phyloP scores from a whole-genome alignment of 2,329 filamentous ascomycete species.

The Aspergillus sp. region DNA sequence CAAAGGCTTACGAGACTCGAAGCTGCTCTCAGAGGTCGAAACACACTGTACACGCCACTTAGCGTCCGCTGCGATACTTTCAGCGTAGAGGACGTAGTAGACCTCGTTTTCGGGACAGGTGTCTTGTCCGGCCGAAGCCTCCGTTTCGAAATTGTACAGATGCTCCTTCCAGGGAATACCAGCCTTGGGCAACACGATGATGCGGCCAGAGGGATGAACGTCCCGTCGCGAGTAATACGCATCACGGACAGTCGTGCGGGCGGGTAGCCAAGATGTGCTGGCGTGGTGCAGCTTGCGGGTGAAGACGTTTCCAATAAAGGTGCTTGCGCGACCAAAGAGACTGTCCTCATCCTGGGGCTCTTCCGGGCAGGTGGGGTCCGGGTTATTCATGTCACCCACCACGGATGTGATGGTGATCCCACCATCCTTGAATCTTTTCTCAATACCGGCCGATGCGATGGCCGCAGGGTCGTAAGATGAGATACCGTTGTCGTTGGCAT shows the following conservation, averaged over 20 bases:
- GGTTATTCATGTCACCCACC: conserved; percentile 71
- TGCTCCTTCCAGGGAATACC: conserved; percentile 92
- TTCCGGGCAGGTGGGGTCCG: conserved; percentile 44
- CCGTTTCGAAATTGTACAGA: conserved; percentile 75
- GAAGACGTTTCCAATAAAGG: conserved; percentile 85
- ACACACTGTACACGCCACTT: conserved; percentile 96
- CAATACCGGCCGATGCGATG: conserved; percentile 62
- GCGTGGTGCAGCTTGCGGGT: conserved; percentile 71
- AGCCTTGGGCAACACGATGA: conserved; percentile 73
- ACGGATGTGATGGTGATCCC: conserved; percentile 79
- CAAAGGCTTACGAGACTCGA: conserved; percentile 83
- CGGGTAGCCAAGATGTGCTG: conserved; percentile 74
- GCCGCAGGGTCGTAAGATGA: conserved; percentile 68
- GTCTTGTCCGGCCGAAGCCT: conserved; percentile 33
- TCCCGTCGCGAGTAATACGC: conserved; percentile 65
- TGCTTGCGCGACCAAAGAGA: conserved; percentile 69
- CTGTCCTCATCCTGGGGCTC: conserved; percentile 71
- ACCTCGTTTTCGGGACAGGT: conserved; percentile 50
- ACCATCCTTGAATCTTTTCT: conserved; percentile 76
- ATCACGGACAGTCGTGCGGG: conserved; percentile 66
- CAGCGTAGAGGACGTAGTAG: conserved; percentile 85
- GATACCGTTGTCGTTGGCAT: conserved; percentile 96
- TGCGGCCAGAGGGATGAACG: conserved; percentile 66
- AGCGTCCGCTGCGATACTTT: conserved; percentile 64
- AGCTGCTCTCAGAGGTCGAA: conserved; percentile 75